Base-by-base conservation (phyloP, 768 basidiomycete species). In the Tephrocybe sp. region DNA sequence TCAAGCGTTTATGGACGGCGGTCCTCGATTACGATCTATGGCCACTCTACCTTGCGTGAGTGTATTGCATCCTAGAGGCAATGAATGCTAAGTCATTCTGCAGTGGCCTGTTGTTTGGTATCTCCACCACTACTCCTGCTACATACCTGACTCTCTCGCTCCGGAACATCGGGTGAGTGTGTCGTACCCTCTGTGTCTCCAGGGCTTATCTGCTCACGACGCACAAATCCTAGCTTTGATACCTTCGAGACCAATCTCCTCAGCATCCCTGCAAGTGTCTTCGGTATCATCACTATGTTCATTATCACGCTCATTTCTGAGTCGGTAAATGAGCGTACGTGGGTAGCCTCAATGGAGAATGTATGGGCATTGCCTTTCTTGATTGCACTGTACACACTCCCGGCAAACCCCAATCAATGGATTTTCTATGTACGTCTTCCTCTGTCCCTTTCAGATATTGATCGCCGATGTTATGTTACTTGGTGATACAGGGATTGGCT, bases 291-390 rank as follows among this genome's bases (percentile, higher is more conserved):
- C 18, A 74, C 72, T 7, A 82, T 82, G 74, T 72, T 79, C 26
- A 51, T 61, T 21, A 69, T 83, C 31, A 72, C 80, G 0, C 56
- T 79, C 25, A 47, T 79, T 11, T 82, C 82, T 2, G 82, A 84
- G 51, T 62, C 63, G 2, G 63, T 84, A 19, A 69, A 82, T 53
- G 78, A 82, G 16, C 70, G 83, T n/a, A 67, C 80, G 2, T 64
- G 78, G 22, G 72, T 83, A 13, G 68, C 83, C 0, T 77, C 80
- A 71, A 60, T 70, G 37, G 72, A 80, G 51, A 73, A 82, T 52
- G 25, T 84, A 3, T 88, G 86, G 86, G 63, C 71, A 0, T 64
- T 87, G 13, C 82, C 84, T 2, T 83, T 83, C 65, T 64, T 86
- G 41, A 68, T 87, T 24, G 81, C 80, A 0, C 48, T 84, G 13